Base-by-base conservation (phyloP, 768 basidiomycete genomes). In the Suillus plorans region DNA sequence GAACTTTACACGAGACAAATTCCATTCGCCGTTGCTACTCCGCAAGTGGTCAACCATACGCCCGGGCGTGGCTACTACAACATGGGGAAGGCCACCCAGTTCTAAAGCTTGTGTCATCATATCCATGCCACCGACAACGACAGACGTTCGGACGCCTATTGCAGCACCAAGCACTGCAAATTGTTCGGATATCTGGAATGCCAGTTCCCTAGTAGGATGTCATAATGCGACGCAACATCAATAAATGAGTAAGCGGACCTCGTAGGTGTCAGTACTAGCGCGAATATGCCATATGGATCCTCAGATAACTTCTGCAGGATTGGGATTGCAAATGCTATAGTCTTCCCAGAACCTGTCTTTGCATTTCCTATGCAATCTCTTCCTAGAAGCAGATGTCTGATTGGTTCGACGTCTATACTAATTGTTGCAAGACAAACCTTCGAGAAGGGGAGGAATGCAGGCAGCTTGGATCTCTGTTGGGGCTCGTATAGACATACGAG, bases 281-380 rank as follows among this genome's bases (percentile, higher is more conserved):
- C 95, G 74, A 90, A 99, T 53, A 99, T 91, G 2, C 97, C 97
- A 70, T 94, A 97, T 0, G 97, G 97, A 77, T 99, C 97, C 6
- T 83, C 79, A 1, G 91, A 88, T 39, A 99, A 83, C 70, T 86
- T 86, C 75, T 99, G 95, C 8, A 99, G 80, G 63, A 99, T 98
- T 5, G 97, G 97, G 6, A 98, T 77, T 1, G 97, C 97, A 69
- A 99, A 99, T 0, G 97, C 96, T 64, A 99, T 88, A 0, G 97
- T 99, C 80, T 99, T 99, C 71, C 97, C 97, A 2, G 94, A 95
- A 61, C 97, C 97, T 0, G 97, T 99, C 79, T 98, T 96, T 1
- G 97, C 95, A 68, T 97, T 95, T 12, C 97, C 97, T 64, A 99
- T 94, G 75, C 96, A 98, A 76, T 99, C 97, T 72, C 90, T 86